Evolutionary conservation across 345 rosid genomes (phyloP), one percentile per base, ranked within the genome.

Genomic region (Streptanthus diversifolius): DNA sequence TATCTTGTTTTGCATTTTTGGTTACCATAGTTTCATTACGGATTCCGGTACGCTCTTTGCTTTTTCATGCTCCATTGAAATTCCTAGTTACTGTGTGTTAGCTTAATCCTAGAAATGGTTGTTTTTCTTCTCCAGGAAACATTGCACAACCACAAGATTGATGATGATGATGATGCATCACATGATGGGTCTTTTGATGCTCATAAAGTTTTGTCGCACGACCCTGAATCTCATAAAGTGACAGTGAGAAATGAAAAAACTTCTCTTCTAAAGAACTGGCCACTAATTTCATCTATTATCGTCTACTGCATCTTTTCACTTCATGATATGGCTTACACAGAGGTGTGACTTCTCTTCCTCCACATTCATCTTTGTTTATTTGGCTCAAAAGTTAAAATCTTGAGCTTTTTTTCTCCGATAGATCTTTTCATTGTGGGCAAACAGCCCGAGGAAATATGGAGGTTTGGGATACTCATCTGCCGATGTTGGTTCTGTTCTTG

Each of bases 371-470:
- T 35, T 63, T 56, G 29, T 47, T 18, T 54, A 18, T 3, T 21
- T 63, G 53, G 2, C 14, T 39, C 4, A 15, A 8, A 10, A 0
- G 3, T 5, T 5, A 27, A 22, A 30, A 15, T 41, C 18, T 41
- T 41, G 3, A 21, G 13, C 49, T 41, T 68, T 62, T 10, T 52
- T 68, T 41, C 21, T 29, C 44, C 24, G 22, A 49, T 29, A 90
- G 99, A 82, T 95, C 73, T 88, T 90, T 79, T 90, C 96, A 5
- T 29, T 95, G 47, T 95, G 97, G 97, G 96, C 96, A 17, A 93
- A 85, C 55, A 95, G 97, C 52, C 90, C 93, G 7, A 84, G 78
- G 73, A 84, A 72, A 68, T 64, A 77, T 37, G 97, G 96, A 21
- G 98, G 99, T 61, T 77, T 95, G 71, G 80, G 86, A 68, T 90